These are phyloP conservation scores for Penicillium sp. DNA, from an alignment of 2,329 filamentous ascomycete species.

Conservation along the genomic window DNA sequence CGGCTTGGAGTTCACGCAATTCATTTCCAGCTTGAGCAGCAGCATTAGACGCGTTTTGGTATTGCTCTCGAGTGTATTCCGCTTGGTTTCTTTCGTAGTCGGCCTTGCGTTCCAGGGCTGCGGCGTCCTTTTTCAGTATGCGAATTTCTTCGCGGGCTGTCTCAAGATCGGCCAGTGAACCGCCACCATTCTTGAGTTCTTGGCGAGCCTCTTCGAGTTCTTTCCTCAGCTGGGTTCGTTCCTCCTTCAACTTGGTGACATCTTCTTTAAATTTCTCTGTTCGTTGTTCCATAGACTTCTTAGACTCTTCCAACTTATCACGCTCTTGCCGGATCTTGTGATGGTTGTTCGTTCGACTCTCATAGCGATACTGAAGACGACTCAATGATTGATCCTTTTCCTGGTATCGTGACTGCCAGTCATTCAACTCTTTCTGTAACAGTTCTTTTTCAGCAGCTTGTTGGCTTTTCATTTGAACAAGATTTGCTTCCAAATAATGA, in stretches of 20 bases:
- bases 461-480: constrained; percentile 32
- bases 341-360: constrained; percentile 39
- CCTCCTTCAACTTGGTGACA: constrained; percentile 42
- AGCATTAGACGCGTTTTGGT: constrained; percentile 47
- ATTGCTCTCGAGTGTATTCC: constrained; percentile 48
- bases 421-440: constrained; percentile 29
- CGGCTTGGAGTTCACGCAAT: constrained; percentile 36
- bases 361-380: constrained; percentile 46
- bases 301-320: constrained; percentile 32
- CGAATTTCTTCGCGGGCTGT: constrained; percentile 41
- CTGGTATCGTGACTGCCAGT: constrained; percentile 28
- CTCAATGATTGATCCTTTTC: constrained; percentile 36
- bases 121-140: constrained; percentile 36
- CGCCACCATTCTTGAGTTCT: constrained; percentile 41
- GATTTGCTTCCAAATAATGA: constrained; percentile 28
- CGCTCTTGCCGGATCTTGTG: constrained; percentile 40
- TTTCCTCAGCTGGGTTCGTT: constrained; percentile 36
- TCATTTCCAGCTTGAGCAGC: constrained; percentile 45
- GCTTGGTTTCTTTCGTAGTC: constrained; percentile 45
- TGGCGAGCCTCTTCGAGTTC: constrained; percentile 43
- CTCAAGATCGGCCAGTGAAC: constrained; percentile 44
- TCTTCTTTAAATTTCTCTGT: constrained; percentile 39
- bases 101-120: constrained; percentile 36
- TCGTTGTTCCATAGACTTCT: constrained; percentile 30
- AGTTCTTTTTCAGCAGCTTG: constrained; percentile 33